Evolutionary conservation across 2,329 filamentous ascomycete genomes (phyloP).

Genomic region (Nannizziopsis arthrosporioides): DNA sequence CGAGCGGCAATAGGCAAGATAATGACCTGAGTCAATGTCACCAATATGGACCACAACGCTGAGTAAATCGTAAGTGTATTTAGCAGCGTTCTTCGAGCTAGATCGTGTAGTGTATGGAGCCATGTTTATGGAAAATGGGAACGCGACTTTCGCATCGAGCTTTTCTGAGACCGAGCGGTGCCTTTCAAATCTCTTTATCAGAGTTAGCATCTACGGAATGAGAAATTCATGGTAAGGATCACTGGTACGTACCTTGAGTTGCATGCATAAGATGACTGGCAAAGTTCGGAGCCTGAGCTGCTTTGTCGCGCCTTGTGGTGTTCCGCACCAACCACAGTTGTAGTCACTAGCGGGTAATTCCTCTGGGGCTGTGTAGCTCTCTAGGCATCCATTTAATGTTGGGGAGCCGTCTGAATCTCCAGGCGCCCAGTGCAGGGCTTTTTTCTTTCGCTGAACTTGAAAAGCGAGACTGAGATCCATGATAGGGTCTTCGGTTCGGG

Average conservation of each 20-base stretch:
- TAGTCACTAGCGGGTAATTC: conserved; percentile 66
- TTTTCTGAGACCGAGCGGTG: conserved; percentile 66
- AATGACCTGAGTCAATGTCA: conserved; percentile 85
- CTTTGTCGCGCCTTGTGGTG: conserved; percentile 64
- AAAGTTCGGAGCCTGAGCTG: conserved; percentile 73
- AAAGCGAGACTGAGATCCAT: conserved; percentile 81
- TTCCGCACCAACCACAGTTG: conserved; percentile 68
- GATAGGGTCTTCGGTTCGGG: conserved; percentile 74
- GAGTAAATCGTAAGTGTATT: conserved; percentile 72
- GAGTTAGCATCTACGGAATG: not conserved
- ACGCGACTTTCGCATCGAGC: conserved; percentile 74
- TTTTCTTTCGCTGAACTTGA: conserved; percentile 58
- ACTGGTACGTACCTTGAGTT: conserved; percentile 60
- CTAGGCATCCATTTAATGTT: conserved; percentile 62
- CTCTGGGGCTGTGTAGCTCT: conserved; percentile 77
- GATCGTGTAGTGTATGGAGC: conserved; percentile 71
- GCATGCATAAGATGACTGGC: conserved; percentile 80
- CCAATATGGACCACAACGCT: conserved; percentile 89
- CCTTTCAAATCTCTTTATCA: conserved; percentile 57
- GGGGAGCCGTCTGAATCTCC: conserved; percentile 35
- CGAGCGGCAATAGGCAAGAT: conserved; percentile 76
- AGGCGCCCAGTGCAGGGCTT: conserved; percentile 30
- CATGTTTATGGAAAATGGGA: conserved; percentile 80
- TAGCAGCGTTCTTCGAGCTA: conserved; percentile 29
- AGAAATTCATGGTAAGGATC: not conserved